Conservation (phyloP, 139 green algal genomes). For the Mesotaenium endlicherianum region DNA sequence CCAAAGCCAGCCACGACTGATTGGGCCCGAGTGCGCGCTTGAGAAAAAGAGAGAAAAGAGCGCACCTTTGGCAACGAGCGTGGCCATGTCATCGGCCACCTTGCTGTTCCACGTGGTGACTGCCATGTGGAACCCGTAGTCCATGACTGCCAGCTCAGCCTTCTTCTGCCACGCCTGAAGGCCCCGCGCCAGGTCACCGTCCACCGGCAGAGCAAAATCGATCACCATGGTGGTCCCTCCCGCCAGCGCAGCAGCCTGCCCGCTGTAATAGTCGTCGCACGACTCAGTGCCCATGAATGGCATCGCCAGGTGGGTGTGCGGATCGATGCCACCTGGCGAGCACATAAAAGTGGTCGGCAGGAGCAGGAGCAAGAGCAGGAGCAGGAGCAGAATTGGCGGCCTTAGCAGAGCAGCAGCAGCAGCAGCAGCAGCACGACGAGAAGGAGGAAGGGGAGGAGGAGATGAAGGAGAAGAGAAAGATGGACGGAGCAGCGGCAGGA, state of each 20-base stretch:
- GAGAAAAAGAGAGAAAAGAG: no score
- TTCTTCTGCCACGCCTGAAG: slow-evolving; percentile 35
- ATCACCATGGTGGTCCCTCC: slow-evolving; percentile 96
- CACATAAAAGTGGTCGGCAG: not conserved
- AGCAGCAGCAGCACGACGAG: no score
- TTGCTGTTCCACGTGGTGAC: slow-evolving; percentile 82
- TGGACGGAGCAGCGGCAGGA: no score
- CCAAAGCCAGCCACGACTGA: not conserved
- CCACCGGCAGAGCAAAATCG: slow-evolving; percentile 88
- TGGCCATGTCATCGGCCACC: slow-evolving; percentile 75
- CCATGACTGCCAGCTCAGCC: slow-evolving; percentile 66
- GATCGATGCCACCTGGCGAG: slow-evolving; percentile 86
- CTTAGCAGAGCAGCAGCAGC: no score
- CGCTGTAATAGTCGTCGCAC: slow-evolving; percentile 77
- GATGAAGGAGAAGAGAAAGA: no score
- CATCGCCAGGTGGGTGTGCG: slow-evolving; percentile 95
- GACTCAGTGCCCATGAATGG: slow-evolving; percentile 85
- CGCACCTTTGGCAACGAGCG: slow-evolving; percentile 58
- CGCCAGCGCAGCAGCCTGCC: slow-evolving; percentile 73
- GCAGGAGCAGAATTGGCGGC: not conserved
- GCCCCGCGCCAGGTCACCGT: slow-evolving; percentile 64
- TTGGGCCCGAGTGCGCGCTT: no score
- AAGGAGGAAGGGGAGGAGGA: no score
- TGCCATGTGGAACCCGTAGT: slow-evolving; percentile 96
- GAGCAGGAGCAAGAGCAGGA: not conserved